Base-by-base conservation (phyloP, 108 stramenopile species). In the Nitzschia palea region DNA sequence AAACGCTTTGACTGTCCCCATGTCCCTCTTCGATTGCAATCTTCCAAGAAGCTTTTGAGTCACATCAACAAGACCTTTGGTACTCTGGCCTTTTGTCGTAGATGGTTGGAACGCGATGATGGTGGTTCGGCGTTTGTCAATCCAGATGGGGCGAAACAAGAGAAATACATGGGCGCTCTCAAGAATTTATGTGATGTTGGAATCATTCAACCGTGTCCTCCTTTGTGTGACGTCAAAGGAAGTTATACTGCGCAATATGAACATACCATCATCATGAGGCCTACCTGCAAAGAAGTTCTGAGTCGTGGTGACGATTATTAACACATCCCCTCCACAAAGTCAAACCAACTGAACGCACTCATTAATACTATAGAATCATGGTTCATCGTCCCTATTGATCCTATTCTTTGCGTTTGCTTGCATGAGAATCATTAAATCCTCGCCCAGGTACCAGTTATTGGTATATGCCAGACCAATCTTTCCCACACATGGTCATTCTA, bases 31-130 rank as follows among this genome's bases (percentile, higher is more conserved):
- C 87, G 98, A 18, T 79, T 99, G 79, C 91, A 89, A 15, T 77
- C 88, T 10, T 78, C 98, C 52, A 96, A 96, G 71, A 80, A 88
- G 60, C 77, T 99, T 15, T 80, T 99, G 70, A 73, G 70, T 28
- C 99, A 99, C 71, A 98, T 99, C 79, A 98, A 98, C 86, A 96
- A 96, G 79, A 99, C 99, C 30, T 99, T 99, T 78, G 97, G 95
- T 4, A 98, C 99, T 0, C 86, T 99, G 45, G 96, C 97, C 17
- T 99, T 98, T 79, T 99, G 99, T 77, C 87, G 97, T 26, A 79
- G 99, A 44, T 99, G 99, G 99, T 80, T 99, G 42, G 99, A 99
- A 76, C 85, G 99, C 5, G 87, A 88, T 28, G 97, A 98, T 77
- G 97, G 97, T 18, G 97, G 97, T 29, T 95, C 94, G 2, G 63